phyloP scores from a whole-genome alignment of 805 yeast genomes.

The Candida chilensis region DNA sequence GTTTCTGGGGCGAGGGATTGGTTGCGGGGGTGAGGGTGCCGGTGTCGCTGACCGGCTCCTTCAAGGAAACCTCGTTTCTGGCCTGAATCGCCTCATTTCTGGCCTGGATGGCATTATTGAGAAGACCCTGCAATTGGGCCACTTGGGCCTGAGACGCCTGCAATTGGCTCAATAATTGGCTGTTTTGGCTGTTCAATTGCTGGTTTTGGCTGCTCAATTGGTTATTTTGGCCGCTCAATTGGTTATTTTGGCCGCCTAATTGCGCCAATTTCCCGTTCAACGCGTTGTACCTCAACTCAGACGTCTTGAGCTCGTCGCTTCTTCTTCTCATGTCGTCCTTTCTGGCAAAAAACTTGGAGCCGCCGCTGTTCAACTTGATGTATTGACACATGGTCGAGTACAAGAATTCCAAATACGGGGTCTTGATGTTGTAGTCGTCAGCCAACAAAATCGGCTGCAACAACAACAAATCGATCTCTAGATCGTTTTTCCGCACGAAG shows the following conservation, averaged over 20 bases:
- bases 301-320: neutral
- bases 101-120: neutral
- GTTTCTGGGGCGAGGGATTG: no score
- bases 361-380: conserved; percentile 29
- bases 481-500: conserved; percentile 44
- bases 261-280: neutral
- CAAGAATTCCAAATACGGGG: conserved; percentile 84
- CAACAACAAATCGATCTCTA: conserved; percentile 67
- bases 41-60: no score
- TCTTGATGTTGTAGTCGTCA: conserved; percentile 79
- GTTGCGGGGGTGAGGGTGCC: no score
- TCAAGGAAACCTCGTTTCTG: conserved; percentile 17
- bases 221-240: no score
- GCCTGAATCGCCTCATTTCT: neutral
- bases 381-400: conserved; percentile 71
- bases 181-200: no score
- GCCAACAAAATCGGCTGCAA: conserved; percentile 84
- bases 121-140: neutral
- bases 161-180: no score
- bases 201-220: no score
- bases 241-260: neutral
- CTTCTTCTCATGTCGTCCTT: conserved; percentile 2
- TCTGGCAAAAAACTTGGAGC: conserved; percentile 21
- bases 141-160: neutral
- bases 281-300: neutral